Evolutionary conservation across 768 basidiomycete genomes (phyloP), one percentile per base, ranked within the genome.

Genomic region (Tephrocybe sp.): DNA sequence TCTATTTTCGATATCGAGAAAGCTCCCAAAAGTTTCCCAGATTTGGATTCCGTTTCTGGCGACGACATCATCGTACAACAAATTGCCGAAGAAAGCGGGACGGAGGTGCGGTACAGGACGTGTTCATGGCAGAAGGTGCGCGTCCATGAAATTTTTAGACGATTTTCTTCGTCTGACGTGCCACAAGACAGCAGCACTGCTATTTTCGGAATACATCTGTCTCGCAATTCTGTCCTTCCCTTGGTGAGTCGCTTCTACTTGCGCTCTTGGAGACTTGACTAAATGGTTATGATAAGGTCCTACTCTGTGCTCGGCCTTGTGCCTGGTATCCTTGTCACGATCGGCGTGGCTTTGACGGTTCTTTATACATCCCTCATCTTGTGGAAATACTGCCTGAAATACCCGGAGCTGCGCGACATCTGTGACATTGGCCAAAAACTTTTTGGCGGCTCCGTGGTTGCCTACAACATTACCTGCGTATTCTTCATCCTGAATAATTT

Each of bases 401-500:
- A 80, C 50, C 78, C 78, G 1, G 74, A 79, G 53, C 63, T 75
- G 13, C 69, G 69, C 9, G 76, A 79, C 44, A 73, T 78, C n/a
- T 79, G 77, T 60, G 77, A 80, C 56, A 77, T 80, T 34, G 77
- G 76, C 1, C 67, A 64, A 36, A 63, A 69, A 38, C 69, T 80
- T 24, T 79, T 77, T 43, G 71, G 74, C 5, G 72, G 77, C 27
- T 76, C 77, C 0, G 54, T 73, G 34, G 48, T 71, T 37, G 79
- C 76, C 4, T 80, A 78, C 61, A 76, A 80, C 43, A 54, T 72
- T 26, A 79, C 79, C 1, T 74, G 72, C 5, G 63, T 77, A 19
- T 76, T 82, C 66, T 75, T 82, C 59, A 63, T 80, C 39, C 60
- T 78, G 40, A 82, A 82, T 64, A 82, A 80, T 59, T 75, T 74